Conservation (phyloP, 2,329 filamentous ascomycete species). For the Alternaria longipes region DNA sequence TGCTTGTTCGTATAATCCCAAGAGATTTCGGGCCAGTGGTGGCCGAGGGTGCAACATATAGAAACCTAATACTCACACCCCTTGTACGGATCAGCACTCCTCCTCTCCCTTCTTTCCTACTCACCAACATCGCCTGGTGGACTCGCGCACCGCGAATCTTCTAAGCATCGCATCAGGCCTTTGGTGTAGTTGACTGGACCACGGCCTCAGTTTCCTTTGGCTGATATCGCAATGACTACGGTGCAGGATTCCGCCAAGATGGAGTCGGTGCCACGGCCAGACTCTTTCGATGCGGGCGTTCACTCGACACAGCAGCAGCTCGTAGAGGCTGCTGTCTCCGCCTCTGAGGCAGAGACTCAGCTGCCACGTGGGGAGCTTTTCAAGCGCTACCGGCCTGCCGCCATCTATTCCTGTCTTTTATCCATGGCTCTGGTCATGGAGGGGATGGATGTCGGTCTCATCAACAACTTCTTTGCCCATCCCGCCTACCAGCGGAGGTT, state of each 20-base stretch:
- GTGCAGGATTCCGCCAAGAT: conserved; percentile 16
- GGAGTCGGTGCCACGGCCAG: conserved; percentile 14
- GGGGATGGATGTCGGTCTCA: conserved; percentile 79
- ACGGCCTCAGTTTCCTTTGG: not conserved
- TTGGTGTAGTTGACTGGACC: not conserved
- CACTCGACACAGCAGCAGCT: conserved; percentile 27
- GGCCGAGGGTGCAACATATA: conserved; percentile 20
- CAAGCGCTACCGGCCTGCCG: conserved; percentile 57
- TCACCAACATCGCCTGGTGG: conserved; percentile 5
- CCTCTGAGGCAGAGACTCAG: conserved; percentile 20
- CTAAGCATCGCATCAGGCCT: conserved; percentile 9
- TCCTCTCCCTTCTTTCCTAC: not conserved
- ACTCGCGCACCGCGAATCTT: not conserved
- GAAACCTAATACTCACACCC: conserved; percentile 13
- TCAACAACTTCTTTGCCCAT: conserved; percentile 76
- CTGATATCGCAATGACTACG: conserved; percentile 18
- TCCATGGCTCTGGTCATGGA: conserved; percentile 89
- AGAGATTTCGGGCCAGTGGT: conserved; percentile 18
- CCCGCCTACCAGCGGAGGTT: conserved; percentile 51
- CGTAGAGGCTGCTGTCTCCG: conserved; percentile 19
- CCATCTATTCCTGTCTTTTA: conserved; percentile 80
- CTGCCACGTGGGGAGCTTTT: conserved; percentile 26
- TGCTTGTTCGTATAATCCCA: conserved; percentile 6
- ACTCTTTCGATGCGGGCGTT: conserved; percentile 10
- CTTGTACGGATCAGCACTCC: conserved; percentile 1